These are phyloP conservation scores for Quercus cerris DNA, from an alignment of 306 rosid species.

Conservation along the genomic window DNA sequence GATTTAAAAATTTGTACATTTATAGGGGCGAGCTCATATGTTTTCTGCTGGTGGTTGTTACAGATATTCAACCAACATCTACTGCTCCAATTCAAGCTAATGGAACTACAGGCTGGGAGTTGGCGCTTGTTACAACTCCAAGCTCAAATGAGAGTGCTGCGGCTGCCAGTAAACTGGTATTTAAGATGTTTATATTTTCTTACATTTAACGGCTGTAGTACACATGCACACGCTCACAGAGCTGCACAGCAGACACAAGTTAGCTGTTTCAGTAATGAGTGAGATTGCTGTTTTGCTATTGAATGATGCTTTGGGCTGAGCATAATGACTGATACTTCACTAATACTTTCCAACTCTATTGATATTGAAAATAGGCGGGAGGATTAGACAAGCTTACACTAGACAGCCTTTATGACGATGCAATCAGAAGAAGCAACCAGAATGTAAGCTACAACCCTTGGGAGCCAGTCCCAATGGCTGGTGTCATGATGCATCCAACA, in stretches of 20 bases:
- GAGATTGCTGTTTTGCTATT: not conserved
- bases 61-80: constrained; percentile 66
- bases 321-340: constrained; percentile 4
- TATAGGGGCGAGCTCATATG: not conserved
- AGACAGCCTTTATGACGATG: constrained; percentile 96
- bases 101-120: constrained; percentile 93
- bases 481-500: constrained; percentile 64
- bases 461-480: constrained; percentile 63
- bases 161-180: constrained; percentile 81
- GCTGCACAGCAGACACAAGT: not conserved
- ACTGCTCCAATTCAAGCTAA: constrained; percentile 58
- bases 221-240: not conserved
- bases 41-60: constrained; percentile 25
- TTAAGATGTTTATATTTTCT: not conserved
- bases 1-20: not conserved
- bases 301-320: not conserved
- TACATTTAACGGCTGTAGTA: not conserved
- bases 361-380: constrained; percentile 64
- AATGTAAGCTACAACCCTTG: constrained; percentile 92
- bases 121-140: constrained; percentile 96
- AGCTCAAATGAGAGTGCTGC: constrained; percentile 84
- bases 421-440: constrained; percentile 84
- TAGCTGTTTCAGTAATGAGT: not conserved
- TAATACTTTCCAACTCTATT: not conserved
- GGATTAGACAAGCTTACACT: constrained; percentile 91